Percentiles rank a stretch among this genome's conserved stretches.
Evolutionary conservation across 208 protist genomes (phyloP).

Genomic region (Sergeia podlipaevii): DNA sequence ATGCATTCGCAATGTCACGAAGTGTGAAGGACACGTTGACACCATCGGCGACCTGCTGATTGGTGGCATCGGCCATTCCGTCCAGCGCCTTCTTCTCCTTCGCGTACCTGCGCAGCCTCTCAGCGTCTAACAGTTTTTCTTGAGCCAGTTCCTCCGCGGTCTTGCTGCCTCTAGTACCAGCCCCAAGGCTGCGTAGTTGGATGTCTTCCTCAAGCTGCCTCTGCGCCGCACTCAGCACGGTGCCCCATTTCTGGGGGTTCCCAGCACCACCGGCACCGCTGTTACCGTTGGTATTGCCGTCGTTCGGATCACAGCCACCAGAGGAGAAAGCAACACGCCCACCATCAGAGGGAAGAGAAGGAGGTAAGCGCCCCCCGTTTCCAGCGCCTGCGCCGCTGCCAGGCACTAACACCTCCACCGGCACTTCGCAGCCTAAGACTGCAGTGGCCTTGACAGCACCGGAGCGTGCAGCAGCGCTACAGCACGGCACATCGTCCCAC

Average conservation of each 20-base stretch:
- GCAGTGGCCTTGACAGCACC: not conserved
- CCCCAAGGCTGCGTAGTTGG: slow-evolving; percentile 11
- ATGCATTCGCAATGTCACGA: slow-evolving; percentile 52
- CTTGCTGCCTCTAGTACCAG: not conserved
- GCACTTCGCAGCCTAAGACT: no score
- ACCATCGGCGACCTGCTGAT: slow-evolving; percentile 21
- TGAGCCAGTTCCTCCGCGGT: not conserved
- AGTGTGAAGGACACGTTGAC: slow-evolving; percentile 68
- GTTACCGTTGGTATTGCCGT: not conserved
- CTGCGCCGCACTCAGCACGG: slow-evolving; percentile 8
- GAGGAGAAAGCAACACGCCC: no score
- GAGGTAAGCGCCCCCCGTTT: no score
- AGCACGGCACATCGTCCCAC: slow-evolving; percentile 13
- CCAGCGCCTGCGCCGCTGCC: no score
- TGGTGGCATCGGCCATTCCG: slow-evolving; percentile 10
- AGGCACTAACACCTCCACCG: no score
- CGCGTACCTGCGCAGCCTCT: not conserved
- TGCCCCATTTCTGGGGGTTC: not conserved
- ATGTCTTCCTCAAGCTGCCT: slow-evolving; percentile 16
- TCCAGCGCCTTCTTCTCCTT: not conserved
- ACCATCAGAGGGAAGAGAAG: no score
- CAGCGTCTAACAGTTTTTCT: not conserved
- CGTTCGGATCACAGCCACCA: not conserved
- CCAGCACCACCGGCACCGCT: not conserved
- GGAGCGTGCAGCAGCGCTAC: not conserved